Evolutionary conservation across 2,329 filamentous ascomycete genomes (phyloP).

Genomic region (Verticillium nonalfalfae): DNA sequence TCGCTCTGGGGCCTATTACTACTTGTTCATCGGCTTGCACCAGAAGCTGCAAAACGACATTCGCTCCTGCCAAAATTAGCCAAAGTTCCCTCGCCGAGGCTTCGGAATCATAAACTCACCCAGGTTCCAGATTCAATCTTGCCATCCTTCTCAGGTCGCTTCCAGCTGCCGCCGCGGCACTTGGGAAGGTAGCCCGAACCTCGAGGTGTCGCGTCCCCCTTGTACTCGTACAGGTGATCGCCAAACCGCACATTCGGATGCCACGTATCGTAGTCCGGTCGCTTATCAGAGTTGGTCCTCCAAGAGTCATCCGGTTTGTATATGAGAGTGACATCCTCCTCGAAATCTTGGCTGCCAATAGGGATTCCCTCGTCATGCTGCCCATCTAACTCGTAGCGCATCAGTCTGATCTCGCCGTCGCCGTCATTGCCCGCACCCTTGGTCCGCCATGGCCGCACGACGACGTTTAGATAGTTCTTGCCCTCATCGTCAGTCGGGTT

Average conservation of each 20-base stretch:
- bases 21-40: neutral
- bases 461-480: neutral
- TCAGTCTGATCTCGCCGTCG: neutral
- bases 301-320: neutral
- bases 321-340: neutral
- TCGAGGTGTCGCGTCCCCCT: neutral
- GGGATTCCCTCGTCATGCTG: neutral
- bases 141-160: neutral
- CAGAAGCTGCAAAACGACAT: neutral
- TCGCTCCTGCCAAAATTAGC: neutral
- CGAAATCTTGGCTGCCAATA: neutral
- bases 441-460: neutral
- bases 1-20: neutral
- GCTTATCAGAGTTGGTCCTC: neutral
- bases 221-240: neutral
- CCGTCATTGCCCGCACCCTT: neutral
- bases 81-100: neutral
- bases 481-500: neutral
- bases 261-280: neutral
- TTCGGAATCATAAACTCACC: neutral
- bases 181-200: neutral
- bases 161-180: constrained; percentile 1
- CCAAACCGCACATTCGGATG: neutral
- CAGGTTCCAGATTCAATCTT: neutral
- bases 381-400: neutral